Base-by-base conservation (phyloP, 257 asterid genomes). In the Nicotiana attenuata region DNA sequence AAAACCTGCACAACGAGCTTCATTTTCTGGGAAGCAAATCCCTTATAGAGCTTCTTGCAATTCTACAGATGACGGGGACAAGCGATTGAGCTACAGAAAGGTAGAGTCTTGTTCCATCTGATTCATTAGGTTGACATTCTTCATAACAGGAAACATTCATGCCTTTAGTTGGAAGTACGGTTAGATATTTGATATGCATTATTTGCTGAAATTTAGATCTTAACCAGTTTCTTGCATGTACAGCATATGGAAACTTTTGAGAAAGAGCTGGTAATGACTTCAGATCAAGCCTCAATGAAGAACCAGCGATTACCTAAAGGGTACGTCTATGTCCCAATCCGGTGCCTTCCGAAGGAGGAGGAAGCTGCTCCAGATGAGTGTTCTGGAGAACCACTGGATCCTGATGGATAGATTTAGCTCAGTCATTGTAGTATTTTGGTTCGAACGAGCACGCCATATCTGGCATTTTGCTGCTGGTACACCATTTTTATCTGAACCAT, bases 241-340 rank as follows among this genome's bases (percentile, higher is more conserved):
- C 92, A 93, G 97, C 90, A 91, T 83, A 67, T 86, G 7, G 99
- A 93, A 85, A 91, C 96, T 19, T 91, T 95, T 81, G 97, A 88
- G 64, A 93, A 91, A 83, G 99, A 95, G 90, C 88, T 95, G 35
- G 85, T 91, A 53, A 93, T 95, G 98, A 95, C 99, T 59, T 93
- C 99, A 31, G 98, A 95, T 87, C 98, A 93, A 89, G 98, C 99
- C 69, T 86, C 98, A 5, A 82, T 92, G 91, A 95, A 90, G 90
- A 95, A 95, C 76, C 98, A 92, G 84, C 91, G 97, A 82, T 87
- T 93, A 47, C 99, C 99, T 8, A 92, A 93, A 80, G 99, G 97
- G 79, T 93, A 88, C 15, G 99, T 95, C 31, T 93, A 95, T 86
- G 97, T 93, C 76, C 99, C 98, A 10, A 77, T 95, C 66, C 88